Evolutionary conservation across 257 asterid species (phyloP).

Genomic region (Mentha longifolia): DNA sequence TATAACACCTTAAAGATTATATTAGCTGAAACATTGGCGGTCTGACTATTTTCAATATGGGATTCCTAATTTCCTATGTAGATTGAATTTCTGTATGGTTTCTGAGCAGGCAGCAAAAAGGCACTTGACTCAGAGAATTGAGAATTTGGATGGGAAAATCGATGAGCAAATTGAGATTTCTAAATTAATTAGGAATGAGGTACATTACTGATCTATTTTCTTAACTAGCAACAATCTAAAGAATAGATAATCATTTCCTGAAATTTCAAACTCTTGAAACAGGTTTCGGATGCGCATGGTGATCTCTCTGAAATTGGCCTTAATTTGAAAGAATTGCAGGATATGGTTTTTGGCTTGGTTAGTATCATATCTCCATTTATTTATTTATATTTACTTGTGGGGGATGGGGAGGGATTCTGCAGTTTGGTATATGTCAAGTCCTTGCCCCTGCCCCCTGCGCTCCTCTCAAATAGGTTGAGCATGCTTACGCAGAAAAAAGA

Average conservation of each 20-base stretch:
- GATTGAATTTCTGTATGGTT: slow-evolving; percentile 21
- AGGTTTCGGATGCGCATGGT: slow-evolving; percentile 68
- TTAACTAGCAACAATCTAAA: slow-evolving; percentile 4
- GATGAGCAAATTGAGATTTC: slow-evolving; percentile 91
- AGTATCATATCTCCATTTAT: slow-evolving; percentile 32
- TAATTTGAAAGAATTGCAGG: slow-evolving; percentile 57
- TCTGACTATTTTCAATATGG: slow-evolving; percentile 12
- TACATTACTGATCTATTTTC: slow-evolving; percentile 31
- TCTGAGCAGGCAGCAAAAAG: slow-evolving; percentile 71
- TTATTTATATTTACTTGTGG: background rate
- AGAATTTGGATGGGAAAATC: slow-evolving; percentile 85
- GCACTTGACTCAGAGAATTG: slow-evolving; percentile 93
- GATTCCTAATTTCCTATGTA: background rate
- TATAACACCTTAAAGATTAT: background rate
- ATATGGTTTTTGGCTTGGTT: slow-evolving; percentile 76
- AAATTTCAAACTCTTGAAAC: slow-evolving; percentile 36
- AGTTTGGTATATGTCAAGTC: background rate
- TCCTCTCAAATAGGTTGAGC: background rate
- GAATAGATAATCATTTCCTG: slow-evolving; percentile 21
- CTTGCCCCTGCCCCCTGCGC: background rate
- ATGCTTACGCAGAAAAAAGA: background rate
- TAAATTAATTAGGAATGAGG: slow-evolving; percentile 74
- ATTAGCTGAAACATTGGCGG: background rate
- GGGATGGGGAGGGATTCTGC: background rate
- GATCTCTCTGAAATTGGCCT: slow-evolving; percentile 64